Evolutionary conservation across 306 rosid genomes (phyloP), one percentile per base, ranked within the genome.

Genomic region (Mucuna pruriens): DNA sequence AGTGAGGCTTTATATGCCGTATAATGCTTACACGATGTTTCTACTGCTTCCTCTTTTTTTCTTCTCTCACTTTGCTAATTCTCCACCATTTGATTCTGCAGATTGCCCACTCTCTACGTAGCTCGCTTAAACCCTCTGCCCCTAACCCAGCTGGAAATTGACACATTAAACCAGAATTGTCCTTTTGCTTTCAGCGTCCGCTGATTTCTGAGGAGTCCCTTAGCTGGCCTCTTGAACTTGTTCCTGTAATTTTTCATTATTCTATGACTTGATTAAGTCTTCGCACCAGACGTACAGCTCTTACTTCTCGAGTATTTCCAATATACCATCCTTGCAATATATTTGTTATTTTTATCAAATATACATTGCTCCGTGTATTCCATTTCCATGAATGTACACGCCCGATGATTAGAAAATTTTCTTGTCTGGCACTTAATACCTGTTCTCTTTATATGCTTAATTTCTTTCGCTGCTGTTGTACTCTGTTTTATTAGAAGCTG

Each of bases 1-100:
- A 79, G 67, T 49, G 79, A 85, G 73, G 85, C 67, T 67, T 23
- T 85, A 44, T 75, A 75, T 78, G 78, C 90, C 90, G 61, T 82
- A 48, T 78, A 85, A 85, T 78, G 90, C 90, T 83, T 76, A 87
- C 97, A 90, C 91, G 90, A 82, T 90, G 90, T 89, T 86, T 82
- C 78, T 31, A 54, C 71, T 86, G 48, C 71, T 62, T 25, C 74
- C 85, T 61, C 84, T 61, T 20, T 75, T 80, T 78, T 83, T 83
- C 85, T 52, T 87, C 85, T 85, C 84, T 44, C 85, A 79, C 86
- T 69, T 38, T 79, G 87, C 84, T 84, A 82, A 87, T 86, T 86
- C 85, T 85, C 85, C 75, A 39, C 84, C 88, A 80, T 83, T 84
- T 84, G 86, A 94, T 81, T 88, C 71, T 75, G 81, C 76, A 81